Percentiles rank a stretch among this genome's conserved stretches.
phyloP scores from a whole-genome alignment of 139 green algal species.

The Coelastrella sp. region DNA sequence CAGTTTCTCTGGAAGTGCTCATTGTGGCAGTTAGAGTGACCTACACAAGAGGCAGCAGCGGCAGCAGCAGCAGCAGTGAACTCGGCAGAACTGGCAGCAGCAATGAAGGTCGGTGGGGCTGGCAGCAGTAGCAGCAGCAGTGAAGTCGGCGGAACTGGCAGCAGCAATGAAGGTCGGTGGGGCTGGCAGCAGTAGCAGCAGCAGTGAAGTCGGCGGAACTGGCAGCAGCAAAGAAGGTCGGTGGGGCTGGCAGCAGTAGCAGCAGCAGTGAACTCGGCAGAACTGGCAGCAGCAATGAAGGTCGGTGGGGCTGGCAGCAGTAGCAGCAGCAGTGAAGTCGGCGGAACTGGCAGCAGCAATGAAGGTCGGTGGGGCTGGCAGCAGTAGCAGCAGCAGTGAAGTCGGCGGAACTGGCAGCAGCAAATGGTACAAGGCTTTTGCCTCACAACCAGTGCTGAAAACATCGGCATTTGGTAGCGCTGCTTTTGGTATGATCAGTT shows the following conservation, averaged over 20 bases:
- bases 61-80: background rate
- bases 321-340: background rate
- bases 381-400: too few relatives aligned
- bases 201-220: background rate
- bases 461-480: too few relatives aligned
- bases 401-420: too few relatives aligned
- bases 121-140: background rate
- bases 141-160: background rate
- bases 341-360: background rate
- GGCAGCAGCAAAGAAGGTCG: too few relatives aligned
- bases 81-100: too few relatives aligned
- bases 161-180: too few relatives aligned
- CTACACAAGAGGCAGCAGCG: constrained; percentile 1
- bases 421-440: too few relatives aligned
- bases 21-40: constrained; percentile 5
- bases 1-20: constrained; percentile 21
- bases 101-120: too few relatives aligned
- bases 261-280: background rate
- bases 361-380: too few relatives aligned
- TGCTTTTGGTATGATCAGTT: too few relatives aligned
- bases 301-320: background rate
- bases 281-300: background rate
- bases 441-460: too few relatives aligned
- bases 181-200: background rate
- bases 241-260: background rate